Evolutionary conservation across 768 basidiomycete genomes (phyloP), one percentile per base, ranked within the genome.

Genomic region (Boletus pseudopeckii): DNA sequence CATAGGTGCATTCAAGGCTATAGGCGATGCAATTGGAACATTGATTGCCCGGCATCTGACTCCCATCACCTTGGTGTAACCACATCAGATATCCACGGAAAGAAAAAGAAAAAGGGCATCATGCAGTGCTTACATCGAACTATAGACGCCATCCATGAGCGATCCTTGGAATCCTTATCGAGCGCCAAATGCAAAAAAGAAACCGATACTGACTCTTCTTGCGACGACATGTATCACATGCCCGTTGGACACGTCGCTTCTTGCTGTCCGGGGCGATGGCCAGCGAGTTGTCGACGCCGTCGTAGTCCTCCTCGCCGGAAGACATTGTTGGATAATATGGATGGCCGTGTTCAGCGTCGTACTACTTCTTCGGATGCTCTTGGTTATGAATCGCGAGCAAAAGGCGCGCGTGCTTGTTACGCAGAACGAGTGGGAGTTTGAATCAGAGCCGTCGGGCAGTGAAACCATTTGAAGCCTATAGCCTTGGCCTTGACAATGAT

Each of bases 191-290:
- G 48, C 28, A 28, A 28, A 28, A 26, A n/a, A 5, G 32, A 53
- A 45, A 14, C 45, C 7, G 11, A 15, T 30, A 70, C 81, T 57
- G 53, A 86, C 89, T 84, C 73, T 94, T 94, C 77, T 92, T 92
- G 53, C 88, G 76, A 36, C 91, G 76, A 65, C 91, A 93, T 0
- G 84, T 79, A 63, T 92, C 90, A 64, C 91, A 93, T 7, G 90
- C 90, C 28, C 90, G 72, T 69, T 89, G 86, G 30, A 90, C 79
- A 56, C 83, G 77, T 37, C 88, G 72, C 66, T 88, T 89, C 75
- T 91, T 90, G 18, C 70, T 68, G 18, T 72, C 74, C 4, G 73
- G 75, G 5, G 62, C 2, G 48, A 55, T 17, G 44, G 64, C 60
- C 11, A 64, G 58, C 38, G 61, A 48, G 42, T 55, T 60, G 1